A percentile compares a stretch with the other conserved stretches of the same genome.
Conservation (phyloP, 805 yeast species). For the Candida boidinii region DNA sequence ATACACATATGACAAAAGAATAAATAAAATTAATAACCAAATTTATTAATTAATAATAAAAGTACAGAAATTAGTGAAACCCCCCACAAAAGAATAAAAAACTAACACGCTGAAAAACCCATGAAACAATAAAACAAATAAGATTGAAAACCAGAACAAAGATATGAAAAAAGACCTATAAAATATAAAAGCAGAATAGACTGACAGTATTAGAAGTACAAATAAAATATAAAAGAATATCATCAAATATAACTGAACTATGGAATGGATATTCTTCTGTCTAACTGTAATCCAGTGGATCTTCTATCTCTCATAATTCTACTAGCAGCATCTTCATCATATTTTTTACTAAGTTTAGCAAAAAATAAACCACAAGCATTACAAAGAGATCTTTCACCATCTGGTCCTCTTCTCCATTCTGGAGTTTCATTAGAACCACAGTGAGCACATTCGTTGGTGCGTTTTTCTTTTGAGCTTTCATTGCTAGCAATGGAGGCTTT, state of each 20-base stretch:
- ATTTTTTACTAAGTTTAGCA: conserved; percentile 54
- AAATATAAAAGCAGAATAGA: not conserved
- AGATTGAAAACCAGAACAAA: too few species aligned
- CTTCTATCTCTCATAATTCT: conserved; percentile 27
- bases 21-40: too few species aligned
- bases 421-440: conserved; percentile 60
- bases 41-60: too few species aligned
- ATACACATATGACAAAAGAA: too few species aligned
- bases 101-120: too few species aligned
- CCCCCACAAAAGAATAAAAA: too few species aligned
- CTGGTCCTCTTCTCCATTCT: conserved; percentile 81
- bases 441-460: conserved; percentile 19
- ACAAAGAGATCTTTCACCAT: conserved; percentile 67
- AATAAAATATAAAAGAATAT: not conserved
- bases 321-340: conserved; percentile 45
- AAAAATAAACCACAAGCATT: conserved; percentile 78
- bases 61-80: too few species aligned
- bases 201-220: too few species aligned
- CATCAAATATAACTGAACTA: too few species aligned
- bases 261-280: conserved; percentile 22
- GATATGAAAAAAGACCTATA: not conserved
- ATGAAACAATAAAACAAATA: not conserved
- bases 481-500: conserved; percentile 11
- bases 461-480: not conserved
- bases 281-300: conserved; percentile 16